Evolutionary conservation across 257 asterid species (phyloP), one percentile per base, ranked within the genome.

Genomic region (Cynanchum wilfordii): DNA sequence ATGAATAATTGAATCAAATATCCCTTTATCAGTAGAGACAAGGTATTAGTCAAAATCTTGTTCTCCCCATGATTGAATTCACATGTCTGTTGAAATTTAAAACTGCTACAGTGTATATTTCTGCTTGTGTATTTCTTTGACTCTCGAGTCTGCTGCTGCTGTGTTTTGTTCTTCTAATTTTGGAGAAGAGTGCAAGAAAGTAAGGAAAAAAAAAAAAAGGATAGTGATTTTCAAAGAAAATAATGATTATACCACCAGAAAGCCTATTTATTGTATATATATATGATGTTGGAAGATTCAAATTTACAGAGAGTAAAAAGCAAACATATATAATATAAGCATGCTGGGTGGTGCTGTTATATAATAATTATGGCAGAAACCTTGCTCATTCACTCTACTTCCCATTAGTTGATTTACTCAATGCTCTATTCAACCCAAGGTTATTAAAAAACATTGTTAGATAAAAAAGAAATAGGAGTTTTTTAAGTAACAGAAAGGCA

Each of bases 341-440:
- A 50, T 29, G 73, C 47, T 52, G 33, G 51, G 45, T 5, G 20
- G 2, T 4, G 17, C 45, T 69, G 20, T 16, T n/a, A 52, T 42
- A 19, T 33, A 52, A 69, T 69, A 15, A 52, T 69, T 69, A 33
- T 69, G 73, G 16, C n/a, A n/a, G 36, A 9, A 51, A 33, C 16
- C 30, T 49, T 24, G 56, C 30, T 49, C 40, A 7, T n/a, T 50
- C 16, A 7, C 25, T 50, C 25, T 25, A 20, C 36, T 11, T 45
- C 22, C n/a, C 47, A 22, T 0, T 63, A 17, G 55, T 40, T 4
- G 11, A 22, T 66, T 42, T 42, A 40, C 12, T 1, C 17, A 10
- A 24, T 13, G 52, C 25, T 51, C 29, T 19, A 25, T 29, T 19
- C 59, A 0, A 54, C 3, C 36, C 10, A 54, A 54, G 11, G 57